phyloP scores from a whole-genome alignment of 1,139 yeast species.

The Hemisphaericaspora xylofermentans region DNA sequence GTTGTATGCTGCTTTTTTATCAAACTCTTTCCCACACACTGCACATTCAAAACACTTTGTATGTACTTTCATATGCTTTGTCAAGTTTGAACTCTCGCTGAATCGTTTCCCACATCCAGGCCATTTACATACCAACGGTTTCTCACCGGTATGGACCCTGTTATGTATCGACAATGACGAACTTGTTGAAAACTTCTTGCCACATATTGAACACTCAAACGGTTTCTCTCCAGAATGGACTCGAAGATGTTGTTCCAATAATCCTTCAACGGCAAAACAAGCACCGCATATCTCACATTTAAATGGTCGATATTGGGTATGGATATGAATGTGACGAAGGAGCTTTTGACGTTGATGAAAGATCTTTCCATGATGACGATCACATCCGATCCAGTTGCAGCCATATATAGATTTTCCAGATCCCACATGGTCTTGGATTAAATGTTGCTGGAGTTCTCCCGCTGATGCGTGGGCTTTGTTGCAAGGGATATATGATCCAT shows the following conservation, averaged over 20 bases:
- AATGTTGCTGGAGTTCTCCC: conserved; percentile 67
- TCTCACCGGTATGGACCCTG: conserved; percentile 60
- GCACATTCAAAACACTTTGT: conserved; percentile 50
- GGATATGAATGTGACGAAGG: conserved; percentile 81
- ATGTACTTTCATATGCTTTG: conserved; percentile 82
- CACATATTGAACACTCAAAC: conserved; percentile 47
- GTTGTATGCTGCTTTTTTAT: conserved; percentile 37
- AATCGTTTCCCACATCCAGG: conserved; percentile 83
- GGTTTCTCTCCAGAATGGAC: conserved; percentile 86
- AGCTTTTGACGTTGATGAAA: conserved; percentile 86
- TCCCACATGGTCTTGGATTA: conserved; percentile 66
- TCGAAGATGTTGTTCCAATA: conserved; percentile 73
- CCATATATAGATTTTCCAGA: conserved; percentile 67
- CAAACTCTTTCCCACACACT: conserved; percentile 52
- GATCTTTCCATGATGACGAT: conserved; percentile 54
- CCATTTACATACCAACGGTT: conserved; percentile 77
- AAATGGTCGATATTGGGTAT: conserved; percentile 80
- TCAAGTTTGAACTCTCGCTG: conserved; percentile 83
- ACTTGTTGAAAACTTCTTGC: conserved; percentile 52
- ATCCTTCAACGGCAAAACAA: conserved; percentile 64
- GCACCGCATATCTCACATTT: conserved; percentile 67
- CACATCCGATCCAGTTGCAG: conserved; percentile 82
- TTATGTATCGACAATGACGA: conserved; percentile 55
- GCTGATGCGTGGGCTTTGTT: conserved; percentile 46
- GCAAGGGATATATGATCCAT: conserved; percentile 47